Evolutionary conservation across 164 flowering plant species (phyloP).

Genomic region (Platanus orientalis): DNA sequence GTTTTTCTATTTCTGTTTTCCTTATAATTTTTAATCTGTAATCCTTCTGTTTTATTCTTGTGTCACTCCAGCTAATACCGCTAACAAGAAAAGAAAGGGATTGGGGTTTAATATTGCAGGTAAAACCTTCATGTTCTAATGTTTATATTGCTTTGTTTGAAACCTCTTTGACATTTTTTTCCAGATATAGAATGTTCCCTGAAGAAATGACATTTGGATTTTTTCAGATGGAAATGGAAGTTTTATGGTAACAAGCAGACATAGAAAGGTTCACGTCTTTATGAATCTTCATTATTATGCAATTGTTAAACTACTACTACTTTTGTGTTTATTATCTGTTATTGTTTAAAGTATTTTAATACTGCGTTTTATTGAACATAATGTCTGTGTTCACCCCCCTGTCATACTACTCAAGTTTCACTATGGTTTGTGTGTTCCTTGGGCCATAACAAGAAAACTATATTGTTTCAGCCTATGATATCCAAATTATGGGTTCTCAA

Average conservation of each 20-base stretch:
- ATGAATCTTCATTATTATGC: too few relatives aligned
- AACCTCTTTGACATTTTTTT: background rate
- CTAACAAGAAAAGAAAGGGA: constrained; percentile 27
- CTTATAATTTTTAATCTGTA: background rate
- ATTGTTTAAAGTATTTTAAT: background rate
- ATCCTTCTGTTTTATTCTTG: background rate
- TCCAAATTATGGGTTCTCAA: too few relatives aligned
- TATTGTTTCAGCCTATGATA: too few relatives aligned
- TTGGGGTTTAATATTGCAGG: constrained; percentile 34
- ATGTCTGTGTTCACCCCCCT: too few relatives aligned
- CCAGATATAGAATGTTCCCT: background rate
- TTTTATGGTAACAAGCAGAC: constrained; percentile 29
- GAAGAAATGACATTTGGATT: constrained; percentile 3
- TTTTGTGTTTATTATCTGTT: background rate
- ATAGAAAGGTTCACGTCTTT: too few relatives aligned
- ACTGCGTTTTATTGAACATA: too few relatives aligned
- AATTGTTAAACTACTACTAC: too few relatives aligned
- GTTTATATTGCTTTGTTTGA: background rate
- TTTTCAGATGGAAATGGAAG: constrained; percentile 40
- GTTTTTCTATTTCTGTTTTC: background rate
- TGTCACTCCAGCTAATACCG: constrained; percentile 29
- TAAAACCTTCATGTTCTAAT: constrained; percentile 13
- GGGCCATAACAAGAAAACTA: too few relatives aligned
- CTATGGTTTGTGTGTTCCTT: too few relatives aligned
- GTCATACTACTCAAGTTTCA: too few relatives aligned